Evolutionary conservation across 2,329 filamentous ascomycete genomes (phyloP), one percentile per base, ranked within the genome.

Genomic region (Colletotrichum somersetense): DNA sequence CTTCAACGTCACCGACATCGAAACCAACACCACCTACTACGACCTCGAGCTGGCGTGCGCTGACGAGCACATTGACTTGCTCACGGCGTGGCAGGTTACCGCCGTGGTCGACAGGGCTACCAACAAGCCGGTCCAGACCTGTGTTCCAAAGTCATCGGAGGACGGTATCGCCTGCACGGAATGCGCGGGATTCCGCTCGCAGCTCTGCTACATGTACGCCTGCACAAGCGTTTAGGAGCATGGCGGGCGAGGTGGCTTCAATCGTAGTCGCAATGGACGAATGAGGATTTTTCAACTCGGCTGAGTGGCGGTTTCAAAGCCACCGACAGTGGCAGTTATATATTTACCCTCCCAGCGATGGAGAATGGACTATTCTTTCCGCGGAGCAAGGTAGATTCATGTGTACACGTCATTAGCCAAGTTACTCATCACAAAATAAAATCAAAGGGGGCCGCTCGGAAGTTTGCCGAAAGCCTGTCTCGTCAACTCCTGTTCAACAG

Each of bases 11-110:
- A 69, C 69, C 40, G 44, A 53, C 38, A 33, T 40, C 23, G 53
- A 16, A 0, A 72, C 69, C 30, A 48, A 48, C 55, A 50, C 46
- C 42, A 69, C 46, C 8, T 72, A 69, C 66, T 16, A 56, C 30
- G 58, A 69, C 23, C 33, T 72, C 16, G 69, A 72, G 66, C 42
- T 69, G 26, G 69, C 69, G 11, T 72, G 69, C 23, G 69, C 53
- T 18, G 66, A 72, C 38, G 69, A 72, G 23, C 26, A 72, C 46
- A 56, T 69, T 14, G 2, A 23, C 12, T 40, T 35, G 1, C 12
- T 23, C 10, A 20, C 6, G 10, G 10, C 10, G 4, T 66, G 59
- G 0, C 66, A 64, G 23, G 69, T 65, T 1, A 72, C 69, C 1
- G 69, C 69, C 10, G 44, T 72, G 3, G 59, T 72, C 5, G 69